A percentile compares a stretch with the other conserved stretches of the same genome.
Evolutionary conservation across 129 eudicot genomes (phyloP).

Genomic region (Artemisia annua): DNA sequence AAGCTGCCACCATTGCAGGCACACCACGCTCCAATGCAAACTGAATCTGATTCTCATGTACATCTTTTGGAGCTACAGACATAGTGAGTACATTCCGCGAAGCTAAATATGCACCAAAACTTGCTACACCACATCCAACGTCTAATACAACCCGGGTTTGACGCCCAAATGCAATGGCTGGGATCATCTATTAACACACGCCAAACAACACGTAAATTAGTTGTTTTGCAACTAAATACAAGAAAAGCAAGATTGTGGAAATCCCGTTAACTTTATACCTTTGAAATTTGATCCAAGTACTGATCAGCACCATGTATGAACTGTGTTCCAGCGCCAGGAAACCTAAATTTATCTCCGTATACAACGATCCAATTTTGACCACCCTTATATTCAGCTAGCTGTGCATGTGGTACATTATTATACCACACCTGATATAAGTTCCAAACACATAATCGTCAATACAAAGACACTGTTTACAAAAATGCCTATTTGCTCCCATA

Average conservation of each 20-base stretch:
- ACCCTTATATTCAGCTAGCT: constrained; percentile 65
- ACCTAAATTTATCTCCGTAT: constrained; percentile 85
- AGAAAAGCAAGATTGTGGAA: neutral
- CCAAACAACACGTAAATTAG: constrained; percentile 1
- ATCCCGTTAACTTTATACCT: too few species aligned
- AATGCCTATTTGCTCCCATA: too few species aligned
- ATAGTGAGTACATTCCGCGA: constrained; percentile 82
- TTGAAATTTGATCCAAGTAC: constrained; percentile 81
- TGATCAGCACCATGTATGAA: constrained; percentile 79
- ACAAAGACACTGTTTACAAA: neutral
- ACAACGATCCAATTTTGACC: constrained; percentile 47
- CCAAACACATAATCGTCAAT: constrained; percentile 1
- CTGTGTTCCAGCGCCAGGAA: constrained; percentile 99
- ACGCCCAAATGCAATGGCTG: constrained; percentile 74
- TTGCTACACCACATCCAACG: constrained; percentile 97
- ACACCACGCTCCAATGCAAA: constrained; percentile 98
- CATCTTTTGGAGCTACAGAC: constrained; percentile 96
- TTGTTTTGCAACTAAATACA: neutral
- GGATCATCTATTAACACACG: constrained; percentile 62
- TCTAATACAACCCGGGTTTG: constrained; percentile 83
- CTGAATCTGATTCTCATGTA: constrained; percentile 95
- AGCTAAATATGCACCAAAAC: constrained; percentile 91
- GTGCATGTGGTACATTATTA: constrained; percentile 96
- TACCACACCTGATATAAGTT: constrained; percentile 69
- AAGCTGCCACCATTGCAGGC: constrained; percentile 97